A percentile compares a stretch with the other conserved stretches of the same genome.
phyloP scores from a whole-genome alignment of 1,284 basidiomycete species.

The Erythrobasidium hasegawianum region DNA sequence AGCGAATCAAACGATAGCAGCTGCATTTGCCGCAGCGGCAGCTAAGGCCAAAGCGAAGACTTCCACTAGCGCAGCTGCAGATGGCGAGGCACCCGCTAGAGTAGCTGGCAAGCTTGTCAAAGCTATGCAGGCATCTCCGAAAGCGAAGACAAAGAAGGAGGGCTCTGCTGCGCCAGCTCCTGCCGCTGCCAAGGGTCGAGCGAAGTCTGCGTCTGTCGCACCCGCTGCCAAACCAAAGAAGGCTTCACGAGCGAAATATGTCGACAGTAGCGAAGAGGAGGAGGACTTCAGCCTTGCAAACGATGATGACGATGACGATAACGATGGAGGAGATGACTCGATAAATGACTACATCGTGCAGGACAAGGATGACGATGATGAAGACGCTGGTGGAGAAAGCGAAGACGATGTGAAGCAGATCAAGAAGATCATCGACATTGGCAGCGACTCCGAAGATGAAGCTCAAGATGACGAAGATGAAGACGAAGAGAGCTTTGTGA shows the following conservation, averaged over 20 bases:
- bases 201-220: conserved; percentile 6
- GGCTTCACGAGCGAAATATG: conserved; percentile 22
- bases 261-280: conserved; percentile 15
- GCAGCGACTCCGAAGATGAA: conserved; percentile 6
- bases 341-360: conserved; percentile 1
- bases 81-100: neutral
- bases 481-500: conserved; percentile 20
- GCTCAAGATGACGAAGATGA: conserved; percentile 16
- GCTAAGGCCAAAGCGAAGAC: conserved; percentile 23
- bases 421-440: conserved; percentile 18
- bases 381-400: neutral
- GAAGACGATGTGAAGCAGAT: neutral
- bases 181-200: conserved; percentile 6
- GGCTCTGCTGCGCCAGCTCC: neutral
- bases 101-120: conserved; percentile 9
- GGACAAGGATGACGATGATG: neutral
- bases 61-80: conserved; percentile 8
- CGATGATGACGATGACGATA: conserved; percentile 15
- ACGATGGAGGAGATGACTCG: neutral
- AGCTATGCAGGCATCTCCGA: conserved; percentile 1
- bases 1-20: conserved; percentile 19
- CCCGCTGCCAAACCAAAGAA: conserved; percentile 16
- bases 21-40: conserved; percentile 27
- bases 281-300: conserved; percentile 18
- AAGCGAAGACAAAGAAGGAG: conserved; percentile 7